Base-by-base conservation (phyloP, 306 rosid species). In the Vicia villosa region DNA sequence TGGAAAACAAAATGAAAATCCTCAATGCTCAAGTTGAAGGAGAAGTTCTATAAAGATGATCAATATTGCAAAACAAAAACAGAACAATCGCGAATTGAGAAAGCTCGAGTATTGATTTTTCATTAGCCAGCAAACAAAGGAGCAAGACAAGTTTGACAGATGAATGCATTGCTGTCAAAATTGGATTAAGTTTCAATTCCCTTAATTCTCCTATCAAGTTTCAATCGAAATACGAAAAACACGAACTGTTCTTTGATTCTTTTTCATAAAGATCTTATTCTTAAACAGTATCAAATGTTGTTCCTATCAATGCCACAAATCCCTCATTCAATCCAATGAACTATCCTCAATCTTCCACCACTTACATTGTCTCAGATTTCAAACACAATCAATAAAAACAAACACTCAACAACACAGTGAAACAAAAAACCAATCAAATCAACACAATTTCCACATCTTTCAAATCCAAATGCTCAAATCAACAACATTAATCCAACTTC, bases 361-460 rank as follows among this genome's bases (percentile, higher is more conserved):
- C 66, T 54, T 40, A 78, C 73, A 37, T 76, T 77, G 66, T 63
- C 50, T 75, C 45, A 74, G 80, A 49, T 74, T 82, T 68, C 62
- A 83, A 68, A 68, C 72, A 80, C 26, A 78, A 73, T 61, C 70
- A 70, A 43, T 5, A 49, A 49, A 63, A 66, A 64, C 67, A 69
- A 76, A 81, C 26, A 78, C 75, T 34, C 6, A 32, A 22, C 42
- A 60, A 76, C 22, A 71, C 56, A 50, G 37, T 40, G 46, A 60
- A 28, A 12, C 43, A 73, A 26, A 16, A 34, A 7, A 77, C 66
- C 49, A 24, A 15, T 26, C 32, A 80, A 83, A 88, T 69, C 72
- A 80, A 67, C 64, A 66, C 26, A 14, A 50, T 26, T 68, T 79
- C 79, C 82, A 75, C 62, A 80, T 43, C 77, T 73, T 72, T 51